Conservation (phyloP, 345 rosid genomes). For the Rhizophora apiculata region DNA sequence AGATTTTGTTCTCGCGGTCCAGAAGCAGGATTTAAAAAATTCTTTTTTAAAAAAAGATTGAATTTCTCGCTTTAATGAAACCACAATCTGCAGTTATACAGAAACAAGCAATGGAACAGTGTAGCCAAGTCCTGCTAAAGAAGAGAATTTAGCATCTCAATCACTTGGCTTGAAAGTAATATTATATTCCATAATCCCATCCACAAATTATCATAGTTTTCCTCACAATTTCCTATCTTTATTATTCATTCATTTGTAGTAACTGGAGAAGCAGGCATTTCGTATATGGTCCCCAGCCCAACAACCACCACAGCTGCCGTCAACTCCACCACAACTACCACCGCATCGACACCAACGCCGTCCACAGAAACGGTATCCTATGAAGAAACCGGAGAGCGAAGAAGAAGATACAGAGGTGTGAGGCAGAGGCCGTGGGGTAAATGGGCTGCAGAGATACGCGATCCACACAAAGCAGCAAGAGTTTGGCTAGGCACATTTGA, state of each 20-base stretch:
- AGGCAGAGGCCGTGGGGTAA: conserved; percentile 92
- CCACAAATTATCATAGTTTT: background rate
- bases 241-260: conserved; percentile 16
- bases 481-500: conserved; percentile 93
- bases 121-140: background rate
- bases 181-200: background rate
- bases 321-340: conserved; percentile 8
- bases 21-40: background rate
- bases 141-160: background rate
- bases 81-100: conserved; percentile 6
- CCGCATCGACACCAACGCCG: conserved; percentile 2
- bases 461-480: conserved; percentile 76
- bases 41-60: background rate
- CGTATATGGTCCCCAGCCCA: conserved; percentile 12
- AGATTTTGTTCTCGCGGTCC: background rate
- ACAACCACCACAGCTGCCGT: conserved; percentile 6
- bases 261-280: conserved; percentile 24
- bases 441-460: conserved; percentile 94
- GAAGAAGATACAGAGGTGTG: conserved; percentile 75
- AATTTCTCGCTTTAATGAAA: background rate
- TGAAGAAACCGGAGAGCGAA: conserved; percentile 45
- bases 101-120: conserved; percentile 17
- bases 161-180: conserved; percentile 18
- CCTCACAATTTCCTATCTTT: background rate
- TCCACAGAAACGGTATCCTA: conserved; percentile 16